Base-by-base conservation (phyloP, 2,329 filamentous ascomycete genomes). In the Fusarium sambucinum region DNA sequence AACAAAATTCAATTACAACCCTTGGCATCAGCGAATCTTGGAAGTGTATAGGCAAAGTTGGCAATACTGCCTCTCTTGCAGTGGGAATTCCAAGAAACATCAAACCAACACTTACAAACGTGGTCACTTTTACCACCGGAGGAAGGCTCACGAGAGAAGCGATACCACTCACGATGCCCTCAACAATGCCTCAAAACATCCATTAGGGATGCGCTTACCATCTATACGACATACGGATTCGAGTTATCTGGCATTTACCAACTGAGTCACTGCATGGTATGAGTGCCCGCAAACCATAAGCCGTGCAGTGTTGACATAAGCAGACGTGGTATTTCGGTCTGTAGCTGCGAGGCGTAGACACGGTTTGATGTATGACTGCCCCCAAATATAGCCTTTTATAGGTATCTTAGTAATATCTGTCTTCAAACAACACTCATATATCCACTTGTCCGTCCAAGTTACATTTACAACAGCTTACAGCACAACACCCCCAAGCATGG, bases 321-420 rank as follows among this genome's bases (percentile, higher is more conserved):
- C 32, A 33, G n/a, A 27, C 41, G 19, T 21, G n/a, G 41, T 23
- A 37, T 21, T 47, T 44, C 35, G 19, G 6, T 23, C 13, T 32
- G 52, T 55, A 41, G 21, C 29, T 47, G 21, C 3, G 38, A 51
- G 27, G 45, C 55, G 50, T 40, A 59, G 38, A 17, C 35, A 44
- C 17, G 30, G 14, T 33, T 13, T 12, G 16, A 47, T 32, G 8
- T 37, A 42, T 23, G 38, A 37, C 38, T 52, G 7, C 23, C 9
- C 12, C 50, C 50, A 63, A 44, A 63, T 48, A 48, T 48, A 57
- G 58, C 35, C 59, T 23, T 25, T 32, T 27, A 27, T 27, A 27
- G 27, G 27, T 19, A 23, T 27, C 13, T 44, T 42, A 56, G 59
- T 57, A 33, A 48, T 33, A 30, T 30, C 19, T 32, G 17, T 38